These are phyloP conservation scores for Dactylellina parvicollis DNA, from an alignment of 2,329 filamentous ascomycete genomes.

Conservation along the genomic window DNA sequence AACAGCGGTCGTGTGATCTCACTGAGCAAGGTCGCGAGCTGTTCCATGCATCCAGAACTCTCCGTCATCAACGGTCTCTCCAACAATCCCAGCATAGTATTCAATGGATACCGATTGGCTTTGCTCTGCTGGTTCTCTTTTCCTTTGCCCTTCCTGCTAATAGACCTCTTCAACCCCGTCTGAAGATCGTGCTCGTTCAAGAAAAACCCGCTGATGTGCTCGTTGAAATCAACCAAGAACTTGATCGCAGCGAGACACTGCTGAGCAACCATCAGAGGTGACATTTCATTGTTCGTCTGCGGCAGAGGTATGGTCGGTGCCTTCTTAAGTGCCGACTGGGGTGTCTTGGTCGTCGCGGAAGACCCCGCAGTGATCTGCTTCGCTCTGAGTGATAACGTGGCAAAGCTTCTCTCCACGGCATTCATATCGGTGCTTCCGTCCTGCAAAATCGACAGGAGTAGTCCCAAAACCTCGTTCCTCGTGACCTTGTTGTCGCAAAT, in stretches of 20 bases:
- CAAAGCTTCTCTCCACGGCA: slow-evolving; percentile 94
- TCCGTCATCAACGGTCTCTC: slow-evolving; percentile 97
- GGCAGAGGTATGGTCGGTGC: slow-evolving; percentile 70
- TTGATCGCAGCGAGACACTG: slow-evolving; percentile 89
- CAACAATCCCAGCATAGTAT: slow-evolving; percentile 84
- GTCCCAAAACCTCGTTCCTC: slow-evolving; percentile 89
- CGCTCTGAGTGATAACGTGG: slow-evolving; percentile 88
- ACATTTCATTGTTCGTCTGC: slow-evolving; percentile 81
- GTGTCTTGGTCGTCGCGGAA: slow-evolving; percentile 57
- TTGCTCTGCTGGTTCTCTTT: slow-evolving; percentile 74
- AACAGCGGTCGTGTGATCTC: slow-evolving; percentile 88
- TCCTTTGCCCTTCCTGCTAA: slow-evolving; percentile 84
- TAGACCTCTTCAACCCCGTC: slow-evolving; percentile 75
- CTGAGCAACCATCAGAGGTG: slow-evolving; percentile 92
- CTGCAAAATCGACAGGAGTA: slow-evolving; percentile 89
- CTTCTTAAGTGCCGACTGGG: slow-evolving; percentile 72
- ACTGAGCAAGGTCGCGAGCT: slow-evolving; percentile 84
- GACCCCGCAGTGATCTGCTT: slow-evolving; percentile 68
- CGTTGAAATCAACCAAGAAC: slow-evolving; percentile 83
- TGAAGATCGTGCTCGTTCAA: slow-evolving; percentile 89
- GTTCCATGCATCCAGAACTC: slow-evolving; percentile 95
- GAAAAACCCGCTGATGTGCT: slow-evolving; percentile 89
- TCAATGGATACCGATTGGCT: slow-evolving; percentile 87
- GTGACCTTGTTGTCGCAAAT: slow-evolving; percentile 98
- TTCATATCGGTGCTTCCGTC: slow-evolving; percentile 93